phyloP scores from a whole-genome alignment of 2,329 filamentous ascomycete genomes.

The Sporothrix dimorphospora region DNA sequence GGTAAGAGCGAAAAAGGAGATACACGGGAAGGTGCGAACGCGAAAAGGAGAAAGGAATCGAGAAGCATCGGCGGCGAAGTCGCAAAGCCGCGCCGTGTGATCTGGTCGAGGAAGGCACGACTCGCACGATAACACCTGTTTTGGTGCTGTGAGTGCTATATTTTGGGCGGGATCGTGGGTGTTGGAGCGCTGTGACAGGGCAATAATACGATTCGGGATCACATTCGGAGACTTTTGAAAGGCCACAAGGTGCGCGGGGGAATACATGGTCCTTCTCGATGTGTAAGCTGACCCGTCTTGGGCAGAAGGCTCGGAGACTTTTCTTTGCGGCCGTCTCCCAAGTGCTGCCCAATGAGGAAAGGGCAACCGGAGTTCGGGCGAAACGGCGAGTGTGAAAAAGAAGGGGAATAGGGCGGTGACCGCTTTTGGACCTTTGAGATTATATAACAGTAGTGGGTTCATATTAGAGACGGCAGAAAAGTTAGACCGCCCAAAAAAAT shows the following conservation, averaged over 20 bases:
- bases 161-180: constrained; percentile 6
- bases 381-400: neutral
- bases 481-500: constrained; percentile 33
- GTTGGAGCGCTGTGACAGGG: neutral
- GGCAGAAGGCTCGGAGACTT: constrained; percentile 27
- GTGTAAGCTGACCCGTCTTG: constrained; percentile 21
- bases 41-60: constrained; percentile 10
- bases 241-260: neutral
- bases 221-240: constrained; percentile 22
- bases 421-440: neutral
- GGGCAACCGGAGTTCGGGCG: neutral
- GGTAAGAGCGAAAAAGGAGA: neutral
- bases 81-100: neutral
- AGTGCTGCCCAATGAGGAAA: neutral
- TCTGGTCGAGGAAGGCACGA: constrained; percentile 13
- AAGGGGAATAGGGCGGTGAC: too few relatives aligned
- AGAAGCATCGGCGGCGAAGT: neutral
- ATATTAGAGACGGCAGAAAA: constrained; percentile 20
- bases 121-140: neutral
- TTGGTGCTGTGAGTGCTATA: constrained; percentile 1
- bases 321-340: neutral
- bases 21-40: neutral
- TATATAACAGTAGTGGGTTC: neutral
- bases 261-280: constrained; percentile 11
- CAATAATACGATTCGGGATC: constrained; percentile 3